phyloP scores from a whole-genome alignment of 2,329 filamentous ascomycete genomes.

The Emmonsiellopsis sp. region DNA sequence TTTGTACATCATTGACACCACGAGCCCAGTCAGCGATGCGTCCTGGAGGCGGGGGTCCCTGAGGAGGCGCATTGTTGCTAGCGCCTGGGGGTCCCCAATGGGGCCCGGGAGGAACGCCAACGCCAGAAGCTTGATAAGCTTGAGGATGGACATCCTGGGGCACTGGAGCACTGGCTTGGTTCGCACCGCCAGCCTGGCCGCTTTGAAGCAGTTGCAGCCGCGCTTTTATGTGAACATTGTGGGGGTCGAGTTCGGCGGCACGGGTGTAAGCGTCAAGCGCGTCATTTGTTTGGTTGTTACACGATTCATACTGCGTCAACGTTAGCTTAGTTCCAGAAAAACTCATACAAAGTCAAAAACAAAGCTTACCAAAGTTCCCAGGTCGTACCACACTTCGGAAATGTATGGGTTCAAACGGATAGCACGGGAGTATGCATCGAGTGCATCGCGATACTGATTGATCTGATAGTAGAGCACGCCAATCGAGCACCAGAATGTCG shows the following conservation, averaged over 20 bases:
- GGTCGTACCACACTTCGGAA: slow-evolving; percentile 97
- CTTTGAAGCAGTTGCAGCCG: slow-evolving; percentile 80
- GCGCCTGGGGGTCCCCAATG: slow-evolving; percentile 75
- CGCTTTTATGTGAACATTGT: slow-evolving; percentile 92
- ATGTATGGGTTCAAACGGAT: slow-evolving; percentile 97
- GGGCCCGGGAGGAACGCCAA: slow-evolving; percentile 74
- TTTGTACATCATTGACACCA: slow-evolving; percentile 68
- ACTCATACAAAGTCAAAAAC: neutral
- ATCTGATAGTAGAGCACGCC: slow-evolving; percentile 99
- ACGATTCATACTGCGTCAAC: slow-evolving; percentile 72
- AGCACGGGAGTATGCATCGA: slow-evolving; percentile 93
- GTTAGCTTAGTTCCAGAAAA: neutral
- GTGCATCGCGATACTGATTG: slow-evolving; percentile 95
- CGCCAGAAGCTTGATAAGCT: slow-evolving; percentile 74
- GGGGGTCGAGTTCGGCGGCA: slow-evolving; percentile 86
- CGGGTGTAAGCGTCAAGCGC: slow-evolving; percentile 91
- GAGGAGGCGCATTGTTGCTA: slow-evolving; percentile 37
- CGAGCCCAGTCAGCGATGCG: slow-evolving; percentile 53
- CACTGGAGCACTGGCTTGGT: slow-evolving; percentile 54
- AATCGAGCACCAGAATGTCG: slow-evolving; percentile 99
- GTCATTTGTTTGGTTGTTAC: slow-evolving; percentile 97
- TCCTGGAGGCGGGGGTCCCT: slow-evolving; percentile 56
- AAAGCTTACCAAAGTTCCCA: slow-evolving; percentile 77
- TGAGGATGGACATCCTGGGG: slow-evolving; percentile 95
- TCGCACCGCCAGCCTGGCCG: slow-evolving; percentile 61